Evolutionary conservation across 2,329 filamentous ascomycete species (phyloP), one percentile per base, ranked within the genome.

Genomic region (Alternaria arbusti): DNA sequence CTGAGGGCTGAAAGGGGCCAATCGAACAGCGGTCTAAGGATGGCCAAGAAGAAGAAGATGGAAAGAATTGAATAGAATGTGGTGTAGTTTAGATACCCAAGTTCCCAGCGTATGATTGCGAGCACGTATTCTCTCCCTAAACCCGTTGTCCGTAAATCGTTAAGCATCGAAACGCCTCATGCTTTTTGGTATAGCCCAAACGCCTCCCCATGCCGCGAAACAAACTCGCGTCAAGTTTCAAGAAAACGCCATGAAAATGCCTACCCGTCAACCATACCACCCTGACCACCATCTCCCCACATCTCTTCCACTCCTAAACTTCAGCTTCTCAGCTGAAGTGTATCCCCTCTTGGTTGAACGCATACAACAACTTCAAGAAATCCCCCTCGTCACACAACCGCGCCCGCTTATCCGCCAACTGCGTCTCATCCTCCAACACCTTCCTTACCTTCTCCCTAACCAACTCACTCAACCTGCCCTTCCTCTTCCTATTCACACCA

Each of bases 301-400:
- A 20, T 20, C 20, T 20, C 20, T 20, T 20, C 20, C 20, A 20
- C 20, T 20, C 20, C 20, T 20, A 20, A 20, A 20, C 20, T n/a
- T 32, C 30, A 32, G 30, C 13, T 32, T 8, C 4, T 15, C 6
- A 32, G 66, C 88, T 91, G 79, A 98, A 98, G 82, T 97, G 95
- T 63, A 98, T 95, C 26, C 93, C 93, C 78, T 97, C 93, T 69
- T 93, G 88, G 78, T 97, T 97, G 80, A 97, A 97, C 2, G 91
- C 91, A 79, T 86, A 89, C 66, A 97, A 81, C 68, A 97, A 80
- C 71, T 90, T 90, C 77, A 99, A 82, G 77, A 97, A 98, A 74
- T 97, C 94, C 56, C 91, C 94, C 82, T 98, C 93, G 75, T 97
- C 94, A 75, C 94, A 96, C 84, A 96, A 90, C 65, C 93, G 87